These are phyloP conservation scores for Xylaria scruposa DNA, from an alignment of 495 filamentous ascomycete species.

Conservation along the genomic window DNA sequence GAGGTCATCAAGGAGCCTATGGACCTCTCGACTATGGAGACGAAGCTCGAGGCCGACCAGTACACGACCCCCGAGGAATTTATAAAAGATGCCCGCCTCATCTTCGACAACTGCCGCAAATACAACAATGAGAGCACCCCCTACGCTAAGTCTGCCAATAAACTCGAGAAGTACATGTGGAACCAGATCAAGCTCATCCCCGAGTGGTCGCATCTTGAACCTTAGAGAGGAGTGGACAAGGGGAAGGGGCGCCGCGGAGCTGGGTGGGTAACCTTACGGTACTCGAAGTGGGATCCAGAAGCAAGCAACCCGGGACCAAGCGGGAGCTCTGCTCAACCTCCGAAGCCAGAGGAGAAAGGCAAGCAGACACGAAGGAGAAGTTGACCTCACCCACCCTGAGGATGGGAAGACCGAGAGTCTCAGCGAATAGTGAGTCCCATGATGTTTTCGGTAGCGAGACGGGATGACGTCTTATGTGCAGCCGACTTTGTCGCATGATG, in stretches of 20 bases:
- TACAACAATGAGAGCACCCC: slow-evolving; percentile 97
- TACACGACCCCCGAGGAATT: slow-evolving; percentile 94
- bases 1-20: slow-evolving; percentile 98
- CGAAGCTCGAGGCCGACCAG: slow-evolving; percentile 90
- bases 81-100: slow-evolving; percentile 84
- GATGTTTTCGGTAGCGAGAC: not conserved
- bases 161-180: slow-evolving; percentile 98
- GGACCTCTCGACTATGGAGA: slow-evolving; percentile 96
- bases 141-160: slow-evolving; percentile 95
- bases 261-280: not conserved
- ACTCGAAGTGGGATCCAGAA: not conserved
- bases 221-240: slow-evolving; percentile 37
- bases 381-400: too few relatives aligned
- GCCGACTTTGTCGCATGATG: not conserved
- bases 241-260: not conserved
- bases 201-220: slow-evolving; percentile 83
- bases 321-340: not conserved
- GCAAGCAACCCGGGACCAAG: not conserved
- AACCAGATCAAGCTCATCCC: slow-evolving; percentile 89
- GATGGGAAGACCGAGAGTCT: too few relatives aligned
- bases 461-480: too few relatives aligned
- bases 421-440: not conserved
- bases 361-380: too few relatives aligned
- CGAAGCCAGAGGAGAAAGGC: not conserved
- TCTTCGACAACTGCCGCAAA: slow-evolving; percentile 92